Evolutionary conservation across 306 rosid species (phyloP).

Genomic region (Pyrus bretschneideri): DNA sequence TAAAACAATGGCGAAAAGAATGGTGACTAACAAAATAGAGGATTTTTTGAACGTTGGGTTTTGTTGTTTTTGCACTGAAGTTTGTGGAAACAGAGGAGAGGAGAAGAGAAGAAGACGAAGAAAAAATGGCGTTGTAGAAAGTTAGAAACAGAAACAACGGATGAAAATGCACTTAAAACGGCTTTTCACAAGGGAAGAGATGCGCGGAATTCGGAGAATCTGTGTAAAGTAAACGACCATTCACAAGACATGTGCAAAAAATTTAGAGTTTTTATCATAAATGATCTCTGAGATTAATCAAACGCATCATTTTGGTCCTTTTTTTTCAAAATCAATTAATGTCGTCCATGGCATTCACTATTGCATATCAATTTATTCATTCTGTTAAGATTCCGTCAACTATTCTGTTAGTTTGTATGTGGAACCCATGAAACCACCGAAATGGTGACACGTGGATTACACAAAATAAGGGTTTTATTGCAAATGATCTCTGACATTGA

Average conservation of each 20-base stretch:
- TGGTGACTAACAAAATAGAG: conserved; percentile 14
- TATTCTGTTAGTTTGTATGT: too few relatives aligned
- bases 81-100: conserved; percentile 13
- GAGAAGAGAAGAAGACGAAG: conserved; percentile 7
- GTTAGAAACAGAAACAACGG: conserved; percentile 31
- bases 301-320: too few relatives aligned
- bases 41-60: conserved; percentile 3
- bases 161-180: conserved; percentile 35
- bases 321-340: too few relatives aligned
- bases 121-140: background rate
- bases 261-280: too few relatives aligned
- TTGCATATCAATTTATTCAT: too few relatives aligned
- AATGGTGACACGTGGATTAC: too few relatives aligned
- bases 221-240: background rate
- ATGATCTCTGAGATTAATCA: too few relatives aligned
- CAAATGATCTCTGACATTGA: too few relatives aligned
- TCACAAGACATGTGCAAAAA: background rate
- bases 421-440: too few relatives aligned
- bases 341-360: too few relatives aligned
- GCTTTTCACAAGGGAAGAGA: conserved; percentile 18
- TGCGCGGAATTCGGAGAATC: conserved; percentile 11
- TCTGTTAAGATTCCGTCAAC: too few relatives aligned
- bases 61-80: conserved; percentile 19
- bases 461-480: too few relatives aligned
- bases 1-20: conserved; percentile 15